Evolutionary conservation across 306 rosid species (phyloP).

Genomic region (Trichosanthes cucumerina): DNA sequence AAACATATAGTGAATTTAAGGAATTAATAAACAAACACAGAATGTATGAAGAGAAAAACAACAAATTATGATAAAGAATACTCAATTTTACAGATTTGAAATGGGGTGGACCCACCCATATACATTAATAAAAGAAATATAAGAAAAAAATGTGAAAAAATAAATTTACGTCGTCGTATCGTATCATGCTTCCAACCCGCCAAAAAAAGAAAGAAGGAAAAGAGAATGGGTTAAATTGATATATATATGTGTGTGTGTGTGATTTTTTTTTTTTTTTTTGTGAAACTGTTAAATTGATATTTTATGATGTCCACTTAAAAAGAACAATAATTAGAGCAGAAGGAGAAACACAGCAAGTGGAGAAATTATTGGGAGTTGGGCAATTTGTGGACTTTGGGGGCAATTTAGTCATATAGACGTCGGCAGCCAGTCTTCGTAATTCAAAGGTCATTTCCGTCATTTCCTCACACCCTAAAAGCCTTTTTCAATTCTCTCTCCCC

Average conservation of each 20-base stretch:
- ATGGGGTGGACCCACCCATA: constrained; percentile 5
- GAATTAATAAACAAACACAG: not conserved
- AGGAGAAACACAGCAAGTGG: constrained; percentile 8
- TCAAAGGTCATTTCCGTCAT: constrained; percentile 3
- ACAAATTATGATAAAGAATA: not conserved
- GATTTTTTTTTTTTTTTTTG: too few species aligned
- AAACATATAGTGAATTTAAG: not conserved
- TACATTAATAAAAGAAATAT: not conserved
- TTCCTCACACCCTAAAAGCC: not conserved
- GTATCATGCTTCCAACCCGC: not conserved
- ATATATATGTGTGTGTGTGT: too few species aligned
- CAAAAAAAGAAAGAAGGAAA: not conserved
- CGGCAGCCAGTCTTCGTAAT: constrained; percentile 2
- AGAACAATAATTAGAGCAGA: constrained; percentile 1
- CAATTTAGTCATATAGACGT: constrained; percentile 7
- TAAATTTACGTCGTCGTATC: too few species aligned
- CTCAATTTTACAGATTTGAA: not conserved
- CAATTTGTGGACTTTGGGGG: not conserved
- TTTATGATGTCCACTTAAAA: not conserved
- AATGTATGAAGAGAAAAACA: not conserved
- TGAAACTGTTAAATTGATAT: not conserved
- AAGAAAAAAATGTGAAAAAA: not conserved
- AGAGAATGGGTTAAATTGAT: not conserved
- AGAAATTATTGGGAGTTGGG: not conserved
- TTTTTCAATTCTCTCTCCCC: not conserved